Evolutionary conservation across 352 stramenopile species (phyloP).

Genomic region (Globisporangium parvum): DNA sequence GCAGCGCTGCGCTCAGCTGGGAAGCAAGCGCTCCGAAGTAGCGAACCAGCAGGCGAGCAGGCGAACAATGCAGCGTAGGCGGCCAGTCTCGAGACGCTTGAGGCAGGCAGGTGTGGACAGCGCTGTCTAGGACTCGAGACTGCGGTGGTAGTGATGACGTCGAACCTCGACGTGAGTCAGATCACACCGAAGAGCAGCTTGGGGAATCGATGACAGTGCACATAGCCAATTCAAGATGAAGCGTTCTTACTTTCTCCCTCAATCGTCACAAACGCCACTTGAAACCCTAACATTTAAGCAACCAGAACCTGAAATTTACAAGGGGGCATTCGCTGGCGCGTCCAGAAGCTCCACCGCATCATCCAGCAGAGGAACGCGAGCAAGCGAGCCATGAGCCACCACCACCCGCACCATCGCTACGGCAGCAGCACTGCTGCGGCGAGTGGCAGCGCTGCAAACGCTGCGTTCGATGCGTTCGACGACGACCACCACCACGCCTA

Average conservation of each 20-base stretch:
- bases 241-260: not conserved
- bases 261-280: not conserved
- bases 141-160: too few species aligned
- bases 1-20: too few species aligned
- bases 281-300: not conserved
- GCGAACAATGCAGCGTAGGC: too few species aligned
- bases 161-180: too few species aligned
- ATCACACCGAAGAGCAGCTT: not conserved
- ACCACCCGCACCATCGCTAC: not conserved
- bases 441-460: not conserved
- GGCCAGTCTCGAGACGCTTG: too few species aligned
- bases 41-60: too few species aligned
- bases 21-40: too few species aligned
- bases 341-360: not conserved
- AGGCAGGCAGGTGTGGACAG: not conserved
- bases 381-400: not conserved
- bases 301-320: not conserved
- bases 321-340: not conserved
- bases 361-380: too few species aligned
- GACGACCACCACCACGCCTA: constrained; percentile 27
- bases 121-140: not conserved
- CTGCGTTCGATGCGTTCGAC: constrained; percentile 39
- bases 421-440: not conserved
- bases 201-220: not conserved
- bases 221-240: not conserved